Evolutionary conservation across 805 yeast genomes (phyloP).

Genomic region (Candida montana): DNA sequence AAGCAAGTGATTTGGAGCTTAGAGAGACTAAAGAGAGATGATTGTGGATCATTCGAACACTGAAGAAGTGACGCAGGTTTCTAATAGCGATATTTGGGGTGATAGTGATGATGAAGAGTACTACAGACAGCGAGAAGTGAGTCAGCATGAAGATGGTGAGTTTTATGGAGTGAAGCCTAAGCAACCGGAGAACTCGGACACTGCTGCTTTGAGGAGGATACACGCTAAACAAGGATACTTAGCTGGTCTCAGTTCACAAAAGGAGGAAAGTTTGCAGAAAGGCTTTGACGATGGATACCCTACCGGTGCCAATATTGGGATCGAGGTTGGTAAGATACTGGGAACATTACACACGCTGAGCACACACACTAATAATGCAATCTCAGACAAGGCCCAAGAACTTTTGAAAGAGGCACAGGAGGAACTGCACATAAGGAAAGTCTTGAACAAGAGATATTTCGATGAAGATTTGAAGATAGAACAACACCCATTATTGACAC

Average conservation of each 20-base stretch:
- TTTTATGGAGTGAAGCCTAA: constrained; percentile 30
- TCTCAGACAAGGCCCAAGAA: constrained; percentile 19
- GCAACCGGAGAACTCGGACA: constrained; percentile 20
- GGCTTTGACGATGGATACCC: constrained; percentile 85
- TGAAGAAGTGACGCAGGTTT: constrained; percentile 1
- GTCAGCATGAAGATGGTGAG: constrained; percentile 23
- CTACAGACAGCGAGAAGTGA: constrained; percentile 5
- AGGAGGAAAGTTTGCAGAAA: constrained; percentile 63
- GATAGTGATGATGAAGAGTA: constrained; percentile 27
- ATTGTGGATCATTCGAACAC: not conserved
- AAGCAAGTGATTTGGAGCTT: not conserved
- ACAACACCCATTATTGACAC: constrained; percentile 29
- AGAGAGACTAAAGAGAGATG: not conserved
- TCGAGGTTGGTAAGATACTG: constrained; percentile 56
- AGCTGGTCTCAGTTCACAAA: constrained; percentile 68
- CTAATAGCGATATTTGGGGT: constrained; percentile 30
- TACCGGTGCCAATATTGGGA: constrained; percentile 66
- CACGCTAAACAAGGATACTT: constrained; percentile 80
- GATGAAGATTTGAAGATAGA: constrained; percentile 34
- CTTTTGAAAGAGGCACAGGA: constrained; percentile 33
- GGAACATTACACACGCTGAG: constrained; percentile 41
- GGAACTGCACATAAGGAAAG: constrained; percentile 55
- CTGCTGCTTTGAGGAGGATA: constrained; percentile 43
- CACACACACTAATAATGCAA: constrained; percentile 11
- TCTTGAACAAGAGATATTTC: constrained; percentile 52